A percentile compares a stretch with the other conserved stretches of the same genome.
phyloP scores from a whole-genome alignment of 2,329 filamentous ascomycete genomes.

The Calonectria fujianensis region DNA sequence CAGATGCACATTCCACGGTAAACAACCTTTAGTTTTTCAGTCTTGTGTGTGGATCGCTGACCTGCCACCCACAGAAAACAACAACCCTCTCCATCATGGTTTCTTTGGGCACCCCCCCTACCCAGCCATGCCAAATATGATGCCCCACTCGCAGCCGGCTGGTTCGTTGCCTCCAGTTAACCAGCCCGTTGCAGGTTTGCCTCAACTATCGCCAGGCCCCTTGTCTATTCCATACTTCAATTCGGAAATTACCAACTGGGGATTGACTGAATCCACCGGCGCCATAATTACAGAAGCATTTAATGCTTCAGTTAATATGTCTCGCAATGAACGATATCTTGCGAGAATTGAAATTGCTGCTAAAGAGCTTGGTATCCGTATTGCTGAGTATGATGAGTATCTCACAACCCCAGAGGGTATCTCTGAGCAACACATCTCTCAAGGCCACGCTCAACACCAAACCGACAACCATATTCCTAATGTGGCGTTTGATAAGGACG shows the following conservation, averaged over 20 bases:
- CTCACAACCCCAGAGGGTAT: conserved; percentile 54
- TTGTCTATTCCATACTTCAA: conserved; percentile 27
- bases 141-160: conserved; percentile 34
- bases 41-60: neutral
- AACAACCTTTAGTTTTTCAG: conserved; percentile 45
- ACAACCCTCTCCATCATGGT: conserved; percentile 46
- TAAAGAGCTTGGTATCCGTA: conserved; percentile 72
- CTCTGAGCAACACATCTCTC: conserved; percentile 53
- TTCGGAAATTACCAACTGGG: conserved; percentile 62
- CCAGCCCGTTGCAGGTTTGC: neutral
- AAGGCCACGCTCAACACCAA: conserved; percentile 53
- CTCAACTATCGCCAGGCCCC: conserved; percentile 44
- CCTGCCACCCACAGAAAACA: conserved; percentile 42
- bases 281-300: conserved; percentile 63
- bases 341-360: conserved; percentile 73
- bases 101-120: conserved; percentile 29
- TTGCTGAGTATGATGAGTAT: conserved; percentile 71
- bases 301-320: conserved; percentile 65
- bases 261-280: conserved; percentile 47
- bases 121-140: neutral
- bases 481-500: conserved; percentile 34
- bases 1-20: conserved; percentile 77
- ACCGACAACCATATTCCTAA: conserved; percentile 47
- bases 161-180: conserved; percentile 11
- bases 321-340: conserved; percentile 67